Percentiles rank a stretch among this genome's conserved stretches.
phyloP scores from a whole-genome alignment of 179 eudicot genomes.

The Beta lomatogona region DNA sequence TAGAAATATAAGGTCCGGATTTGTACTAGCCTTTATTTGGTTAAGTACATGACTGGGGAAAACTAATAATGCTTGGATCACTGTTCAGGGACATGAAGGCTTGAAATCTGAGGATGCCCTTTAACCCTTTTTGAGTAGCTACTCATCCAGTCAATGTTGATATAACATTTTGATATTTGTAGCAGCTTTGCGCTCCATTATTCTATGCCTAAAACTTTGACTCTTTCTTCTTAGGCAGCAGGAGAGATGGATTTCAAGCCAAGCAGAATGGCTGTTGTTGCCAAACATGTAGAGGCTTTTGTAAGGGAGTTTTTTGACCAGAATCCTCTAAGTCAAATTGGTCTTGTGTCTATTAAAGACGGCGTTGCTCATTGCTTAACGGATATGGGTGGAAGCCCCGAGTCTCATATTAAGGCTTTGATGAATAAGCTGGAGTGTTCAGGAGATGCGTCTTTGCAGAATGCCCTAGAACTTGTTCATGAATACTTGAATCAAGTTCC shows the following conservation, averaged over 20 bases:
- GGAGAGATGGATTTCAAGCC: slow-evolving; percentile 85
- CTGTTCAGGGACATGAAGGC: background rate
- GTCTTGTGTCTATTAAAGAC: slow-evolving; percentile 70
- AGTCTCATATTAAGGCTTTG: slow-evolving; percentile 83
- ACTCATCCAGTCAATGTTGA: slow-evolving; percentile 5
- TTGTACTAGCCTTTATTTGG: background rate
- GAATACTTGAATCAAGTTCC: slow-evolving; percentile 70
- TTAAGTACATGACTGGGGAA: background rate
- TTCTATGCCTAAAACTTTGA: background rate
- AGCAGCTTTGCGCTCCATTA: background rate
- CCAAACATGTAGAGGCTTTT: slow-evolving; percentile 82
- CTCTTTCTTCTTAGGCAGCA: slow-evolving; percentile 63
- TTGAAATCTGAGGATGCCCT: background rate
- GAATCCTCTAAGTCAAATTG: slow-evolving; percentile 93
- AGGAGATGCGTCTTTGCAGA: slow-evolving; percentile 91
- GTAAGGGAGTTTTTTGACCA: slow-evolving; percentile 95
- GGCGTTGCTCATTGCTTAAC: slow-evolving; percentile 86
- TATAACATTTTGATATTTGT: background rate
- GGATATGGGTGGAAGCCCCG: slow-evolving; percentile 97
- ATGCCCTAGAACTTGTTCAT: slow-evolving; percentile 84
- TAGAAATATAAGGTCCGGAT: background rate
- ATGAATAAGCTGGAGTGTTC: slow-evolving; percentile 85
- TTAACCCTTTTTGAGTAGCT: background rate
- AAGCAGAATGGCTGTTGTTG: slow-evolving; percentile 81
- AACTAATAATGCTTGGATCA: background rate